Conservation (phyloP, 768 basidiomycete species). For the Mycena olivaceomarginata region DNA sequence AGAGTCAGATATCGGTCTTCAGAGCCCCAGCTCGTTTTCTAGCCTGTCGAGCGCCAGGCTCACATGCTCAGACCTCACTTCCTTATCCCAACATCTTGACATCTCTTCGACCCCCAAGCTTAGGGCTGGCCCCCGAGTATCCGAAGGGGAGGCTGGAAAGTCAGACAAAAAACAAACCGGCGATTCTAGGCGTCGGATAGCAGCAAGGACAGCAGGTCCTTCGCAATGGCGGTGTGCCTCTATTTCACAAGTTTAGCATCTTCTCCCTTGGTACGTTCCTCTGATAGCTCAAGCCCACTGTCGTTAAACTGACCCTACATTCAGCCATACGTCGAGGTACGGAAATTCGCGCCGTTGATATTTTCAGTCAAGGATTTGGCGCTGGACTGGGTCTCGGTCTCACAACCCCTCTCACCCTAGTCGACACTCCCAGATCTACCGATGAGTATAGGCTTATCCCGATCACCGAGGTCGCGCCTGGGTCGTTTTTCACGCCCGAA, state of each 20-base stretch:
- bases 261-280: constrained; percentile 17
- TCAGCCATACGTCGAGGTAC: constrained; percentile 2
- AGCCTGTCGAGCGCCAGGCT: not conserved
- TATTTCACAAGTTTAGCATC: constrained; percentile 16
- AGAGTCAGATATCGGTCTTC: constrained; percentile 36
- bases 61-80: constrained; percentile 16
- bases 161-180: not conserved
- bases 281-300: not conserved
- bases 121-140: constrained; percentile 15
- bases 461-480: constrained; percentile 24
- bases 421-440: constrained; percentile 14
- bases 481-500: constrained; percentile 10
- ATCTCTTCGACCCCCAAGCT: constrained; percentile 17
- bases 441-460: constrained; percentile 19
- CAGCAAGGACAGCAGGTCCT: not conserved
- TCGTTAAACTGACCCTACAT: not conserved
- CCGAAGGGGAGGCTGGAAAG: not conserved
- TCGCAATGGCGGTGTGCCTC: constrained; percentile 2
- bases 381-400: constrained; percentile 36
- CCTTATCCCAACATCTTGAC: not conserved
- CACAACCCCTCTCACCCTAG: not conserved
- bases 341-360: constrained; percentile 25
- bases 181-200: not conserved
- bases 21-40: constrained; percentile 18
- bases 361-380: constrained; percentile 18